These are phyloP conservation scores for Hyphodiscus sp. DNA, from an alignment of 2,329 filamentous ascomycete genomes.

Conservation along the genomic window DNA sequence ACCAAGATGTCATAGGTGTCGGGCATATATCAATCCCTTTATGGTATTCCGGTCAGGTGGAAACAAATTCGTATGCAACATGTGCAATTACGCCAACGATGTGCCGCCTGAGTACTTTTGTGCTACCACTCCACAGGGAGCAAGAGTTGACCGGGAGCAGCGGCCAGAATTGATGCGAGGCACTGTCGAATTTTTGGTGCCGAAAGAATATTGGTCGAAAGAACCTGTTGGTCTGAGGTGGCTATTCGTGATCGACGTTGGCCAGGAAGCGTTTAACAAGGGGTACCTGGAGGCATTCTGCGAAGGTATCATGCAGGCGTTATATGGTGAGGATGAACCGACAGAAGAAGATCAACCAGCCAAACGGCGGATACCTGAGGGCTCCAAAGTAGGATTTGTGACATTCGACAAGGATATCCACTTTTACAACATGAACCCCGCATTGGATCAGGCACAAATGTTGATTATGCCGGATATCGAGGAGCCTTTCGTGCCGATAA, in stretches of 20 bases:
- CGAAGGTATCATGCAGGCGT: constrained; percentile 74
- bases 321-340: constrained; percentile 65
- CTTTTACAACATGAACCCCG: constrained; percentile 87
- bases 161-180: constrained; percentile 84
- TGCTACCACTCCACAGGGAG: constrained; percentile 78
- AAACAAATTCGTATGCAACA: constrained; percentile 96
- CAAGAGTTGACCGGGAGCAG: constrained; percentile 80
- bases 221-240: constrained; percentile 82
- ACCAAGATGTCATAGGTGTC: constrained; percentile 84
- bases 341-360: constrained; percentile 42
- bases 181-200: constrained; percentile 93
- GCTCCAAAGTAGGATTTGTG: constrained; percentile 86
- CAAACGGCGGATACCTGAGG: constrained; percentile 60
- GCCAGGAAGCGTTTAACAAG: constrained; percentile 83
- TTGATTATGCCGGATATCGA: constrained; percentile 97
- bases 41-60: constrained; percentile 95
- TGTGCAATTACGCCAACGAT: constrained; percentile 96
- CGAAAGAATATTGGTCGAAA: constrained; percentile 98
- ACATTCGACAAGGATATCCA: constrained; percentile 96
- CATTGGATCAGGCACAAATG: constrained; percentile 87
- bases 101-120: constrained; percentile 89
- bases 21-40: constrained; percentile 97
- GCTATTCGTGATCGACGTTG: constrained; percentile 90
- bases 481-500: constrained; percentile 89
- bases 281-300: constrained; percentile 88